These are phyloP conservation scores for Amanita rimosa DNA, from an alignment of 768 basidiomycete species.

Conservation along the genomic window DNA sequence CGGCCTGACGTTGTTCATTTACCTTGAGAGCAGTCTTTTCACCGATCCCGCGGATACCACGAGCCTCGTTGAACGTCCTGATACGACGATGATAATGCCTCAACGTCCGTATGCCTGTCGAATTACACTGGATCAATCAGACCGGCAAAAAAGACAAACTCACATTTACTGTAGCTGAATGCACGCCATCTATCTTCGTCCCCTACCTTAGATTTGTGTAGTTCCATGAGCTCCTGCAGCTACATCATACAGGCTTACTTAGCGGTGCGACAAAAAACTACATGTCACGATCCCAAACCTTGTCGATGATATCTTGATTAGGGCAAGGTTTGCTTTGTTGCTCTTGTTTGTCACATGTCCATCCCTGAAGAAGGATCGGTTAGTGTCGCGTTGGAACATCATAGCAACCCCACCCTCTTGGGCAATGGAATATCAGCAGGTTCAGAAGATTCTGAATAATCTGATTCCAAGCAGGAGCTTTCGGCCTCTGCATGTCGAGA, in stretches of 20 bases:
- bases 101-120: slow-evolving; percentile 47
- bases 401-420: slow-evolving; percentile 9
- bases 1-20: background rate
- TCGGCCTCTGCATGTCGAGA: slow-evolving; percentile 13
- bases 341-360: slow-evolving; percentile 48
- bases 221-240: slow-evolving; percentile 54
- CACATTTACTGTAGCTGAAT: slow-evolving; percentile 57
- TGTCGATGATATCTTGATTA: slow-evolving; percentile 69
- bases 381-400: background rate
- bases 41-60: slow-evolving; percentile 49
- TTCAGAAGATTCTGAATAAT: slow-evolving; percentile 8
- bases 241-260: slow-evolving; percentile 15
- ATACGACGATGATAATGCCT: slow-evolving; percentile 48
- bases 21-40: slow-evolving; percentile 70
- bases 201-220: slow-evolving; percentile 51
- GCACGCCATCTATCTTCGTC: slow-evolving; percentile 62
- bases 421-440: slow-evolving; percentile 10
- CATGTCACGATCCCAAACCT: slow-evolving; percentile 27
- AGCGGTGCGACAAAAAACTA: background rate
- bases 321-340: slow-evolving; percentile 23
- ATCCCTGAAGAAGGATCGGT: slow-evolving; percentile 32
- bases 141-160: slow-evolving; percentile 4
- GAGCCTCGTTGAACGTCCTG: slow-evolving; percentile 45
- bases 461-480: slow-evolving; percentile 8
- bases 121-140: background rate